phyloP scores from a whole-genome alignment of 306 rosid species.

The Quercus dentata region DNA sequence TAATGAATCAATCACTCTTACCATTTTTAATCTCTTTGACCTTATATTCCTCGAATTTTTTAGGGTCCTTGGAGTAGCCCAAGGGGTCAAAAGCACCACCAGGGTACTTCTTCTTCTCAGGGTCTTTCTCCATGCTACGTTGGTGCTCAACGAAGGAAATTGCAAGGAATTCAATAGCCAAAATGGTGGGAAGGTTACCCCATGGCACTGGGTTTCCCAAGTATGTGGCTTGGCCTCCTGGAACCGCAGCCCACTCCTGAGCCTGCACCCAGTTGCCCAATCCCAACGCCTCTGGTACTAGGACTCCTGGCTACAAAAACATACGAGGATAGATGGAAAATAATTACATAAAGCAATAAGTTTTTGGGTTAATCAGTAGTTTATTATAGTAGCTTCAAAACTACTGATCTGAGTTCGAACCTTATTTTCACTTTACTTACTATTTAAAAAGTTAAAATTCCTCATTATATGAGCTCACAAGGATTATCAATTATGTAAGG shows the following conservation, averaged over 20 bases:
- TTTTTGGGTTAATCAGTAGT: too few relatives aligned
- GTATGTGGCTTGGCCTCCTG: conserved; percentile 97
- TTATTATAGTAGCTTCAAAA: too few relatives aligned
- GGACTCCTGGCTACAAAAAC: conserved; percentile 77
- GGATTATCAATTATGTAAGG: too few relatives aligned
- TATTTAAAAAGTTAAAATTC: too few relatives aligned
- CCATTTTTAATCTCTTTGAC: conserved; percentile 93
- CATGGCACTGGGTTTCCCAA: conserved; percentile 97
- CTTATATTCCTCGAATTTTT: conserved; percentile 80
- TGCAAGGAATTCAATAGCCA: conserved; percentile 83
- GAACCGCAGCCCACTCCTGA: conserved; percentile 93
- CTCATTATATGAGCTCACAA: too few relatives aligned
- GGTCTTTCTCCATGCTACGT: conserved; percentile 95
- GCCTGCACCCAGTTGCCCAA: conserved; percentile 98
- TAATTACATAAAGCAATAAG: not conserved
- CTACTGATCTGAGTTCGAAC: too few relatives aligned
- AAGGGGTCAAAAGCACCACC: conserved; percentile 98
- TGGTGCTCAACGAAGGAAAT: conserved; percentile 97
- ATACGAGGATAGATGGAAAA: not conserved
- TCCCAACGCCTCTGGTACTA: conserved; percentile 96
- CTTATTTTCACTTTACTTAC: too few relatives aligned
- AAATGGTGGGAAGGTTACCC: conserved; percentile 92
- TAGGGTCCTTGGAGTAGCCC: conserved; percentile 97
- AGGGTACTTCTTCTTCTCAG: conserved; percentile 96
- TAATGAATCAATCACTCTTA: not conserved